Evolutionary conservation across 2,329 filamentous ascomycete genomes (phyloP), one percentile per base, ranked within the genome.

Genomic region (Aspergillus sp.): DNA sequence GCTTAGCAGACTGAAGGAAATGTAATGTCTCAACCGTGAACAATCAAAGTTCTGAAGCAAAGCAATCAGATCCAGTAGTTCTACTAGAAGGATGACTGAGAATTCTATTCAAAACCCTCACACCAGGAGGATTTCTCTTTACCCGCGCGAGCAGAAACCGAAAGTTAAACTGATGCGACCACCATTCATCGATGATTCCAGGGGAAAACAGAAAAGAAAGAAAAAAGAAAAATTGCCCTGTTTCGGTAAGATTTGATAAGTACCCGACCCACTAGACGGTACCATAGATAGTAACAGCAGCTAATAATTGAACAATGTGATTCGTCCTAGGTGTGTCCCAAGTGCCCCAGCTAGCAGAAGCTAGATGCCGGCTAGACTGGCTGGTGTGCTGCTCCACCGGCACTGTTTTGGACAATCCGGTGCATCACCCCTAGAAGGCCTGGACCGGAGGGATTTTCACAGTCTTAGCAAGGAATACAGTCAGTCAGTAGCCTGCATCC

Each of bases 221-320:
- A 36, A 36, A 36, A 36, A 36, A 45, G 36, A 43, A 45, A 55
- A 41, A 36, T 47, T 55, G 28, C 53, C 53, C 43, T 47, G 53
- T 55, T 55, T 41, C 53, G 43, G 53, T 55, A 55, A 55, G 53
- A 55, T 55, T 55, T 28, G 53, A 55, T 45, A 36, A 55, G 53
- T 55, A 55, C 53, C 53, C 30, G 53, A 55, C 53, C 53, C 53
- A 55, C 53, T 13, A 32, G 15, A 25, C 39, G 15, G 53, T 55
- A 55, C 53, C 53, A 55, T 55, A 55, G 53, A 55, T 55, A 47
- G 53, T 32, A 55, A 55, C 53, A 45, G 32, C 52, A 30, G 17
- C 38, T 55, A 43, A 43, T 41, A 55, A 55, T 55, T 41, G 53
- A 30, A 55, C 53, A 55, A 55, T 55, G 28, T 47, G 53, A 55